A percentile compares a stretch with the other conserved stretches of the same genome.
Conservation (phyloP, 139 green algal species). For the Tetradesmus lagerheimii region DNA sequence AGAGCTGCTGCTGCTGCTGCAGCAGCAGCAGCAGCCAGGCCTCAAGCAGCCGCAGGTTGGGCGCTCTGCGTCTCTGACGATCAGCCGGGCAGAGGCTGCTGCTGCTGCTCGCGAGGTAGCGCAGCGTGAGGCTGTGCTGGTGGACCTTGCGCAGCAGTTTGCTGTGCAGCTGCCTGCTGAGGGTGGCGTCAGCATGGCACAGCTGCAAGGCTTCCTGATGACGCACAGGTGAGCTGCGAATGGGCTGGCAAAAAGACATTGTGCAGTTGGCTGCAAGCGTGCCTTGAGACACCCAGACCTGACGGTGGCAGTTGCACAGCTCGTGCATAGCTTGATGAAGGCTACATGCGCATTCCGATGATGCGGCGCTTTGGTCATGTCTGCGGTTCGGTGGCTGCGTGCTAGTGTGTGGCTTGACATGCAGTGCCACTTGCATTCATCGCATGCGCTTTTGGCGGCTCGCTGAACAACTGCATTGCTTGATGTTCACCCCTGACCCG, state of each 20-base stretch:
- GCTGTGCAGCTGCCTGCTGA: neutral
- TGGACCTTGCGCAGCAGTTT: slow-evolving; percentile 41
- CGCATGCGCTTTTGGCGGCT: too few species aligned
- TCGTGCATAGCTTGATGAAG: too few species aligned
- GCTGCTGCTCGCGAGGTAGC: neutral
- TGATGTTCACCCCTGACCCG: too few species aligned
- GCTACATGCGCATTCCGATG: too few species aligned
- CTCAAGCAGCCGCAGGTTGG: neutral
- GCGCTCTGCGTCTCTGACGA: neutral
- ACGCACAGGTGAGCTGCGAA: slow-evolving; percentile 15
- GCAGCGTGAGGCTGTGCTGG: neutral
- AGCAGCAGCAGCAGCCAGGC: neutral
- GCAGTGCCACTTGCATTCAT: too few species aligned
- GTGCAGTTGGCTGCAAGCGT: too few species aligned
- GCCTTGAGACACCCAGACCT: too few species aligned
- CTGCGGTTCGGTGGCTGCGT: too few species aligned
- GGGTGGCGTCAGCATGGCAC: slow-evolving; percentile 30
- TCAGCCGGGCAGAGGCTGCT: neutral
- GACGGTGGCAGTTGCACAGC: too few species aligned
- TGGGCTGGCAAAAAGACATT: neutral
- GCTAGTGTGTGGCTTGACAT: too few species aligned
- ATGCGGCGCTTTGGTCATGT: too few species aligned
- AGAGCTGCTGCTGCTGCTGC: neutral
- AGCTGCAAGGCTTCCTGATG: slow-evolving; percentile 55
- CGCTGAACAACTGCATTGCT: too few species aligned